These are phyloP conservation scores for Trametes gibbosa DNA, from an alignment of 768 basidiomycete genomes.

Conservation along the genomic window DNA sequence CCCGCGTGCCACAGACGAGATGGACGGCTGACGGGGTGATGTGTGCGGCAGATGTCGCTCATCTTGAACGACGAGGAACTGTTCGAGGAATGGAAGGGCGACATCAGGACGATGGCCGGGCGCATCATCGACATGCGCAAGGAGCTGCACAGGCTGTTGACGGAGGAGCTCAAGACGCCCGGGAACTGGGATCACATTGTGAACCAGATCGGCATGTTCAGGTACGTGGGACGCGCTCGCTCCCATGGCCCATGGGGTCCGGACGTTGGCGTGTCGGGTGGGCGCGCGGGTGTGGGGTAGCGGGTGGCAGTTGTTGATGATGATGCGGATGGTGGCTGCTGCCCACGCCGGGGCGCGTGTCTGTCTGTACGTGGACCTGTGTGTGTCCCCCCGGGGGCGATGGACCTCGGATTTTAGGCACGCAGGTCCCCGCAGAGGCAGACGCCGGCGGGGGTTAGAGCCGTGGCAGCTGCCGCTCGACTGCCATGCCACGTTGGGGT, in stretches of 20 bases:
- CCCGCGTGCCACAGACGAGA: conserved; percentile 1
- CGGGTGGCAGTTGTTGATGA: neutral
- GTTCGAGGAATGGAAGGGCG: conserved; percentile 86
- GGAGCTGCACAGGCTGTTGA: conserved; percentile 71
- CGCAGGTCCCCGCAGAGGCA: neutral
- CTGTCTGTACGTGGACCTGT: conserved; percentile 15
- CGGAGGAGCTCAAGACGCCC: conserved; percentile 78
- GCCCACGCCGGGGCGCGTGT: neutral
- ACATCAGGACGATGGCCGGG: conserved; percentile 90
- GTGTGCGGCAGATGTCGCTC: conserved; percentile 55
- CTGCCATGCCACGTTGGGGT: neutral
- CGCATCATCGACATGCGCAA: conserved; percentile 92
- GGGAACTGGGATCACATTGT: conserved; percentile 96
- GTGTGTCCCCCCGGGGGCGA: conserved; percentile 1
- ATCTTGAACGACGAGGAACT: conserved; percentile 75
- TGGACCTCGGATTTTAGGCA: neutral
- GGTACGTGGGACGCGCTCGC: conserved; percentile 47
- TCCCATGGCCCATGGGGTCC: too few species aligned
- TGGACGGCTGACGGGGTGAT: conserved; percentile 3
- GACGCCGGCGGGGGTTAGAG: neutral
- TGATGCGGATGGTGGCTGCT: neutral
- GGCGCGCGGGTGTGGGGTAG: neutral
- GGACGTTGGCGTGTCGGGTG: too few species aligned
- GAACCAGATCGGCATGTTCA: conserved; percentile 98
- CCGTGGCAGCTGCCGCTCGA: neutral